These are phyloP conservation scores for Pythium sp. DNA, from an alignment of 352 stramenopile species.

Conservation along the genomic window DNA sequence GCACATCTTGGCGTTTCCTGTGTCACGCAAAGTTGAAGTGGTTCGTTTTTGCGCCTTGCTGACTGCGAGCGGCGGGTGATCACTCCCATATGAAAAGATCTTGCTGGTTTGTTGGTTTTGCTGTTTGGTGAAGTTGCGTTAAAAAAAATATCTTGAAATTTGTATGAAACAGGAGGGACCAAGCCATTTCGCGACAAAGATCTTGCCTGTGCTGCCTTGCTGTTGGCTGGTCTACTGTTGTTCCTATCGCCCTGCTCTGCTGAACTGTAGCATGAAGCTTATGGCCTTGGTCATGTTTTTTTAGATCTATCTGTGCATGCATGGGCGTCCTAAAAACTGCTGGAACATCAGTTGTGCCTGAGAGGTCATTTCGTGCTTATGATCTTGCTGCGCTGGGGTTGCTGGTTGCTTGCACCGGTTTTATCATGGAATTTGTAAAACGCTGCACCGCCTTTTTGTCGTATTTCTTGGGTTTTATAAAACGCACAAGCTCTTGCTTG, in stretches of 20 bases:
- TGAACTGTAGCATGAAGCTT: background rate
- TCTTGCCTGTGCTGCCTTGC: no score
- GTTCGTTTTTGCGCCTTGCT: background rate
- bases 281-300: no score
- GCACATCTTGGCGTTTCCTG: background rate
- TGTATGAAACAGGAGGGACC: background rate
- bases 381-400: background rate
- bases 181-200: no score
- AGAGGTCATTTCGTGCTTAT: background rate
- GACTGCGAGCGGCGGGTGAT: background rate
- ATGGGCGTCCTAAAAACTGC: background rate
- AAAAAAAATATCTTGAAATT: background rate
- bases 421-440: no score
- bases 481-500: no score
- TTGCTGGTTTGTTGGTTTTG: background rate
- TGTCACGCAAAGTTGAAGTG: slow-evolving; percentile 2
- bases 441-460: background rate
- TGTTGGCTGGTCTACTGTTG: background rate
- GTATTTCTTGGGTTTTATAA: background rate
- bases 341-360: no score
- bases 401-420: no score
- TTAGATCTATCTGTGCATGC: no score
- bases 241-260: background rate
- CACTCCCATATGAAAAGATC: no score
- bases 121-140: background rate